Conservation (phyloP, 768 basidiomycete genomes). For the Pulveroboletus sp. region DNA sequence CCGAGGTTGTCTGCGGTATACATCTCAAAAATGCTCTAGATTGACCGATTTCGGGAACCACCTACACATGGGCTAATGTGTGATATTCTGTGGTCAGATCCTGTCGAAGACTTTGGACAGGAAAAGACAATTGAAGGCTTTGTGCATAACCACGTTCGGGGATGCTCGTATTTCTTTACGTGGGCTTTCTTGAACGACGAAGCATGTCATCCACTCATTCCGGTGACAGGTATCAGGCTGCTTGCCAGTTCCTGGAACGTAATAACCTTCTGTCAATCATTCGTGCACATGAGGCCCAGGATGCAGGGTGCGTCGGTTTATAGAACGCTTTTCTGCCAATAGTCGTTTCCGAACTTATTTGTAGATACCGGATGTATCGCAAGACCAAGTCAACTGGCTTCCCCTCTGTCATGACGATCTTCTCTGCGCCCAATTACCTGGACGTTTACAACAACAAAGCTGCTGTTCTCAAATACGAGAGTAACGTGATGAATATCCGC, state of each 20-base stretch:
- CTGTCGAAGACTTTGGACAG: constrained; percentile 93
- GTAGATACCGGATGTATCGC: constrained; percentile 95
- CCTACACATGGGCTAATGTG: constrained; percentile 98
- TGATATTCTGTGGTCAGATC: constrained; percentile 98
- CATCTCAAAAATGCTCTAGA: constrained; percentile 39
- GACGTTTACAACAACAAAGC: constrained; percentile 99
- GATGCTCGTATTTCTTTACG: constrained; percentile 95
- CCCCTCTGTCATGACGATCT: constrained; percentile 99
- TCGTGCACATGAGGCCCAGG: constrained; percentile 96
- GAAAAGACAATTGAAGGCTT: constrained; percentile 91
- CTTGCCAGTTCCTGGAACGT: constrained; percentile 94
- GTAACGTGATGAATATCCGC: constrained; percentile 97
- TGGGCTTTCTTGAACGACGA: constrained; percentile 30
- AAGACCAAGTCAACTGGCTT: constrained; percentile 98
- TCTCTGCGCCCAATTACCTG: constrained; percentile 96
- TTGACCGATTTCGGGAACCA: constrained; percentile 97
- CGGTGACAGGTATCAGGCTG: constrained; percentile 78
- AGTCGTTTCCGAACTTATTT: not conserved
- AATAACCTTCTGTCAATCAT: constrained; percentile 97
- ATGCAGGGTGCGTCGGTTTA: constrained; percentile 74
- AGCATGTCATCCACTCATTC: not conserved
- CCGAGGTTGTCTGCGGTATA: not conserved
- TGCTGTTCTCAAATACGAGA: constrained; percentile 97
- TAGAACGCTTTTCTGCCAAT: not conserved
- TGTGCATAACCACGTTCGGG: constrained; percentile 93